Percentiles rank a stretch among this genome's conserved stretches.
phyloP scores from a whole-genome alignment of 345 rosid species.

The Brassica cretica region DNA sequence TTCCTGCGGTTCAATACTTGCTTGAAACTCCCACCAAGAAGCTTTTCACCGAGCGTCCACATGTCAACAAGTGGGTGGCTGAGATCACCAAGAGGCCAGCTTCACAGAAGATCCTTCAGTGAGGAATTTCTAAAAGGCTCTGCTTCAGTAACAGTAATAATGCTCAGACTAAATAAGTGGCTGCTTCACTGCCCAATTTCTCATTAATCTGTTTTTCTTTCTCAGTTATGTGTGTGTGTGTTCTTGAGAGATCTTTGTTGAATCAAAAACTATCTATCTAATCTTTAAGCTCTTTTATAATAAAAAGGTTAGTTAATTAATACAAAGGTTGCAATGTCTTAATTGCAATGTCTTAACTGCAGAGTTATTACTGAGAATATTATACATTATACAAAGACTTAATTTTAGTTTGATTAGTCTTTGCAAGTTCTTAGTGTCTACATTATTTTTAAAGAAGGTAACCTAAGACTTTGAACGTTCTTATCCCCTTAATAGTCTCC shows the following conservation, averaged over 20 bases:
- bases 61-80: conserved; percentile 54
- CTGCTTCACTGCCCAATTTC: conserved; percentile 1
- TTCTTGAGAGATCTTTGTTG: conserved; percentile 15
- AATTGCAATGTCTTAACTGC: not conserved
- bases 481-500: not conserved
- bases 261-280: not conserved
- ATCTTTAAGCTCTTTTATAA: not conserved
- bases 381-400: conserved; percentile 6
- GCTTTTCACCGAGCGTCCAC: conserved; percentile 52
- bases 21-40: conserved; percentile 48
- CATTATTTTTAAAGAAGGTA: conserved; percentile 1
- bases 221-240: not conserved
- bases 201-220: not conserved
- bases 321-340: not conserved
- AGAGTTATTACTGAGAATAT: conserved; percentile 5
- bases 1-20: conserved; percentile 50
- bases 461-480: conserved; percentile 6
- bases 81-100: conserved; percentile 66
- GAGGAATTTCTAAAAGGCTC: not conserved
- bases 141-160: conserved; percentile 23
- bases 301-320: not conserved
- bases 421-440: conserved; percentile 6
- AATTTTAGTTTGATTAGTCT: not conserved
- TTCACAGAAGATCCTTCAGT: conserved; percentile 54
- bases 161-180: conserved; percentile 33